Evolutionary conservation across 208 protist species (phyloP), one percentile per base, ranked within the genome.

Genomic region (Acanthamoeba triangularis): DNA sequence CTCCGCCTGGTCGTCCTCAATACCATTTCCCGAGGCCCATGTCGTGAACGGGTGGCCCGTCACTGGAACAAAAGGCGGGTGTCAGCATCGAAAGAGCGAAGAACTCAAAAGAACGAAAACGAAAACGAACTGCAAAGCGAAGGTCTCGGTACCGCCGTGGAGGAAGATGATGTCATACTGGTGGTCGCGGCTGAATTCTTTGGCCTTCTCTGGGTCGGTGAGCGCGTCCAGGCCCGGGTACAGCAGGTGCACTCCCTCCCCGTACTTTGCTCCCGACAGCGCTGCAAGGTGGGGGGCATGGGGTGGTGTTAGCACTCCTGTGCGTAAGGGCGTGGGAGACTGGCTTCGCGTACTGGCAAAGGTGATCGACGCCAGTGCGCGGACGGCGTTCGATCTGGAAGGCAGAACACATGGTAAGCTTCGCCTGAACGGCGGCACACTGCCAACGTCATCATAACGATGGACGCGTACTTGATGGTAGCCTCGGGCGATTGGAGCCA

Each of bases 11-110:
- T 90, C 82, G n/a, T 65, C 82, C 30, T 67, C 82, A 37, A 90
- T 67, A 11, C 52, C 54, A 28, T 90, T 65, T 0, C 82, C 82
- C 11, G 82, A 25, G 16, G 82, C 54, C 82, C 82, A 90, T 41
- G 82, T 90, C 30, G 82, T 65, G 35, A 67, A 90, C 18, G 82
- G 82, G 54, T 90, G 82, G 52, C 82, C 82, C 18, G 82, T 90
- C 28, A 90, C 74, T 82, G 30, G 18, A 72, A 2, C 23, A 30
- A 28, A 11, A 35, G 0, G 23, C 11, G 18, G n/a, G 23, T 25
- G 30, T 72, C 63, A 72, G 63, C 18, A 30, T 13, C 30, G 59
- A 67, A 67, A n/a, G 59, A 3, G 25, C 59, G 59, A 65, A 65
- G 59, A n/a, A 37, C 23, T n/a, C n/a, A 14, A 25, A 41, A 78